Percentiles rank a stretch among this genome's conserved stretches.
Conservation (phyloP, 2,329 filamentous ascomycete genomes). For the Fusarium duplospermum region DNA sequence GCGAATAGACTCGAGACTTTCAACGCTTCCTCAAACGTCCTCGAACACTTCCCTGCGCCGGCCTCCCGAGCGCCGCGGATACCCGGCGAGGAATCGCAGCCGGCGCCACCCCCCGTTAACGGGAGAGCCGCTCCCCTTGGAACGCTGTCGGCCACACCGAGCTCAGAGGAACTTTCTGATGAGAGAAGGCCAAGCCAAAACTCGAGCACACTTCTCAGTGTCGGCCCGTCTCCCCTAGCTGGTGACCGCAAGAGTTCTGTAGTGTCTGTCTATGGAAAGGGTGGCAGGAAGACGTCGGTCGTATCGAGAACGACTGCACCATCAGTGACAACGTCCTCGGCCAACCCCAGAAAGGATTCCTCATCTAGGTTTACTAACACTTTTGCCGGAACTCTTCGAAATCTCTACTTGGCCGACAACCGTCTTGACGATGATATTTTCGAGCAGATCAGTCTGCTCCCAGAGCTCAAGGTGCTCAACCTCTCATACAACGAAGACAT, state of each 20-base stretch:
- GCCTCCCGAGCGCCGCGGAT: conserved; percentile 75
- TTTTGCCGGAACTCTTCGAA: conserved; percentile 86
- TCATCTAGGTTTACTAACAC: conserved; percentile 85
- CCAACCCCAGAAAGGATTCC: conserved; percentile 83
- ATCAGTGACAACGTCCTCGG: conserved; percentile 61
- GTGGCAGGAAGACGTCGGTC: conserved; percentile 86
- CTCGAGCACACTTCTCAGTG: conserved; percentile 79
- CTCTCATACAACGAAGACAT: conserved; percentile 91
- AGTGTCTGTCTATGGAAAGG: conserved; percentile 82
- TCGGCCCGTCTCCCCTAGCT: conserved; percentile 77
- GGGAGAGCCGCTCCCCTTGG: conserved; percentile 56
- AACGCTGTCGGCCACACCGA: conserved; percentile 70
- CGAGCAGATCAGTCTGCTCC: conserved; percentile 85
- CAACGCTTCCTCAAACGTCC: conserved; percentile 94
- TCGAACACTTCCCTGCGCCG: conserved; percentile 91
- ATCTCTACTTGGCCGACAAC: conserved; percentile 93
- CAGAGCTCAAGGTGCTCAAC: conserved; percentile 89
- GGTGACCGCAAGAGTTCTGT: conserved; percentile 84
- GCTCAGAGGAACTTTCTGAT: conserved; percentile 80
- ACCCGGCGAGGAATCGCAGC: conserved; percentile 61
- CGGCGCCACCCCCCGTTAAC: conserved; percentile 51
- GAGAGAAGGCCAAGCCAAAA: conserved; percentile 84
- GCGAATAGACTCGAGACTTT: conserved; percentile 89
- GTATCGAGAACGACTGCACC: conserved; percentile 73
- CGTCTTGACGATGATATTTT: conserved; percentile 95